Conservation (phyloP, 2,329 filamentous ascomycete species). For the Hypoxylon sp. region DNA sequence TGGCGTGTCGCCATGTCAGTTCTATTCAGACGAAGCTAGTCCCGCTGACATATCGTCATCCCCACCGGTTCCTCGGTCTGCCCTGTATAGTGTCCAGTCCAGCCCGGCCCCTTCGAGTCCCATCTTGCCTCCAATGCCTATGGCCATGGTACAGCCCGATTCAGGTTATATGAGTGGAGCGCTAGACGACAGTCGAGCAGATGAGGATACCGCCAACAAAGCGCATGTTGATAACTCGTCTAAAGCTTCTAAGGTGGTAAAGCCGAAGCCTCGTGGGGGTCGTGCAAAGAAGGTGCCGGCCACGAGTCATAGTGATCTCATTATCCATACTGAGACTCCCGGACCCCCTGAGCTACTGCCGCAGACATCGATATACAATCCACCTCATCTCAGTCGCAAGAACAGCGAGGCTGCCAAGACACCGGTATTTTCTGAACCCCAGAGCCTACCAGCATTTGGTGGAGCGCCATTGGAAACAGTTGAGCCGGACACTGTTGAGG, state of each 20-base stretch:
- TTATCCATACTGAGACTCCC: conserved; percentile 59
- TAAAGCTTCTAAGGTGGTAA: conserved; percentile 46
- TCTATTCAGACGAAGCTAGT: conserved; percentile 71
- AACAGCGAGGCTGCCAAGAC: conserved; percentile 36
- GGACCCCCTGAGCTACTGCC: conserved; percentile 60
- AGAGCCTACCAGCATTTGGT: not conserved
- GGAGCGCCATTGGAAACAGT: conserved; percentile 6
- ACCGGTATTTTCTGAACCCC: conserved; percentile 33
- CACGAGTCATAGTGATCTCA: conserved; percentile 49
- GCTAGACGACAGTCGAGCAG: conserved; percentile 69
- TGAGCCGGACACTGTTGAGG: conserved; percentile 25
- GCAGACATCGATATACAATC: conserved; percentile 59
- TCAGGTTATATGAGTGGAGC: conserved; percentile 90
- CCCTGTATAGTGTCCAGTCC: conserved; percentile 64
- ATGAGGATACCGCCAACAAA: conserved; percentile 71
- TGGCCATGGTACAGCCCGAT: conserved; percentile 73
- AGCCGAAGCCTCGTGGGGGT: conserved; percentile 54
- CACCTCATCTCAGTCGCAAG: conserved; percentile 45
- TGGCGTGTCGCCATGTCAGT: conserved; percentile 64
- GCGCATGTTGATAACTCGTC: conserved; percentile 55
- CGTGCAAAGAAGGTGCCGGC: conserved; percentile 51
- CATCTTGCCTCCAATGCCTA: conserved; percentile 73
- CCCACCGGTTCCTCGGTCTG: conserved; percentile 80
- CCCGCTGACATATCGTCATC: conserved; percentile 90
- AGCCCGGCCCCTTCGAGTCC: conserved; percentile 85